A percentile compares a stretch with the other conserved stretches of the same genome.
phyloP scores from a whole-genome alignment of 306 rosid genomes.

The Quillaja saponaria region DNA sequence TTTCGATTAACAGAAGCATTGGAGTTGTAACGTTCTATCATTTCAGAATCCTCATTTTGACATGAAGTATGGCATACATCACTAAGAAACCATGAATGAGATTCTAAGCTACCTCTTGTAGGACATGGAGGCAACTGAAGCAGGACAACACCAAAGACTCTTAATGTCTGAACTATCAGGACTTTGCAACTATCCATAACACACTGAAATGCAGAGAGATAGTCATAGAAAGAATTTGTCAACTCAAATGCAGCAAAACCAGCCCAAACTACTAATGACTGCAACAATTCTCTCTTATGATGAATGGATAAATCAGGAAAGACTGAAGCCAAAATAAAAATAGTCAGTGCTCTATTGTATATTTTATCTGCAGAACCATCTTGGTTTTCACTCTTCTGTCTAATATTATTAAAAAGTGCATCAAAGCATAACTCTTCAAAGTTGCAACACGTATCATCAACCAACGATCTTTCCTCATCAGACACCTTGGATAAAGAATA shows the following conservation, averaged over 20 bases:
- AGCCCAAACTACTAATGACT: slow-evolving; percentile 59
- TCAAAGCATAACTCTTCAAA: slow-evolving; percentile 84
- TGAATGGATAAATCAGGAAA: slow-evolving; percentile 72
- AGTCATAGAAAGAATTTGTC: slow-evolving; percentile 69
- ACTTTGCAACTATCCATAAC: slow-evolving; percentile 69
- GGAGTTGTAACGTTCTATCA: slow-evolving; percentile 37
- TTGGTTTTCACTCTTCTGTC: slow-evolving; percentile 40
- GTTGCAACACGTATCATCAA: slow-evolving; percentile 66
- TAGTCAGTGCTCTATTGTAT: slow-evolving; percentile 63
- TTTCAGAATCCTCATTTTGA: slow-evolving; percentile 43
- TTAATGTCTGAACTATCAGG: slow-evolving; percentile 54
- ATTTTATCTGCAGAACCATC: slow-evolving; percentile 45
- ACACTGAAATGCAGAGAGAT: slow-evolving; percentile 77
- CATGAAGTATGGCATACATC: slow-evolving; percentile 42
- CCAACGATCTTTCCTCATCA: slow-evolving; percentile 61
- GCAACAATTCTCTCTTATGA: slow-evolving; percentile 68
- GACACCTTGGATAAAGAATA: slow-evolving; percentile 69
- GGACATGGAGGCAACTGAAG: slow-evolving; percentile 42
- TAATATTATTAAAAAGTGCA: slow-evolving; percentile 62
- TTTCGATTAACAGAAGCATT: slow-evolving; percentile 33
- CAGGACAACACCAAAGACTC: slow-evolving; percentile 59
- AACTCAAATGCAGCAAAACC: slow-evolving; percentile 68
- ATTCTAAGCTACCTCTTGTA: slow-evolving; percentile 41
- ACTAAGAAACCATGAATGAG: slow-evolving; percentile 58
- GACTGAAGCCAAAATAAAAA: slow-evolving; percentile 78